Percentiles rank a stretch among this genome's conserved stretches.
These are phyloP conservation scores for Teunomyces barrocoloradensis DNA, from an alignment of 805 yeast species.

Conservation along the genomic window DNA sequence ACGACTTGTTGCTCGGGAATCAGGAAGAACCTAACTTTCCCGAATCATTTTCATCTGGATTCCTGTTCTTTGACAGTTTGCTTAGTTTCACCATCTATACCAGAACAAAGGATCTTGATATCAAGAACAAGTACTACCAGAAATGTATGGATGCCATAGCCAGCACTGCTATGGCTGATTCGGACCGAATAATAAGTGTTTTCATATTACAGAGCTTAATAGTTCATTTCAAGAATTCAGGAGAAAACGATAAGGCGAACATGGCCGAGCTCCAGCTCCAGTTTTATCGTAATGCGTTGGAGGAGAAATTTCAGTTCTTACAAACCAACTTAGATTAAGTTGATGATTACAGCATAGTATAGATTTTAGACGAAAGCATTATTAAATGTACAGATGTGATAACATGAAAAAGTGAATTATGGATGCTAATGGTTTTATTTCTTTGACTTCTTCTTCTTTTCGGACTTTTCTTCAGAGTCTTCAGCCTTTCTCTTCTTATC, in stretches of 20 bases:
- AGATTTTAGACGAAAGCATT: constrained; percentile 2
- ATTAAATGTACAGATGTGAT: constrained; percentile 10
- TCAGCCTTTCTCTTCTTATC: constrained; percentile 59
- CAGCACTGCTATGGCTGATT: constrained; percentile 13
- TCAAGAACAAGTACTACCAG: constrained; percentile 13
- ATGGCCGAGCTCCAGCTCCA: constrained; percentile 20
- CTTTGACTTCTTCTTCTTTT: constrained; percentile 52
- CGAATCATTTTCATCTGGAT: constrained; percentile 2
- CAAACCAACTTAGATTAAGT: constrained; percentile 3
- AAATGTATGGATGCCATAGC: constrained; percentile 14
- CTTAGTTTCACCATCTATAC: constrained; percentile 15
- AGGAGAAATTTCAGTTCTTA: constrained; percentile 10
- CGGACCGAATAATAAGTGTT: constrained; percentile 18
- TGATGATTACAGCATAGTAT: neutral
- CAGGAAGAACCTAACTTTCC: neutral
- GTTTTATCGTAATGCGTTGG: constrained; percentile 8
- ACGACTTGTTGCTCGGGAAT: constrained; percentile 8
- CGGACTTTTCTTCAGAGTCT: constrained; percentile 41
- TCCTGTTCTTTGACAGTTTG: constrained; percentile 17
- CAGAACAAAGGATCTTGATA: constrained; percentile 12
- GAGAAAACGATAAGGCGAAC: constrained; percentile 19
- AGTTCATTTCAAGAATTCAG: constrained; percentile 11
- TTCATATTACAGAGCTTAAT: constrained; percentile 17
- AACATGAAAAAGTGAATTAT: constrained; percentile 7
- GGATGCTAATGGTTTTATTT: constrained; percentile 2